phyloP scores from a whole-genome alignment of 345 rosid genomes.

The Linum usitatissimum region DNA sequence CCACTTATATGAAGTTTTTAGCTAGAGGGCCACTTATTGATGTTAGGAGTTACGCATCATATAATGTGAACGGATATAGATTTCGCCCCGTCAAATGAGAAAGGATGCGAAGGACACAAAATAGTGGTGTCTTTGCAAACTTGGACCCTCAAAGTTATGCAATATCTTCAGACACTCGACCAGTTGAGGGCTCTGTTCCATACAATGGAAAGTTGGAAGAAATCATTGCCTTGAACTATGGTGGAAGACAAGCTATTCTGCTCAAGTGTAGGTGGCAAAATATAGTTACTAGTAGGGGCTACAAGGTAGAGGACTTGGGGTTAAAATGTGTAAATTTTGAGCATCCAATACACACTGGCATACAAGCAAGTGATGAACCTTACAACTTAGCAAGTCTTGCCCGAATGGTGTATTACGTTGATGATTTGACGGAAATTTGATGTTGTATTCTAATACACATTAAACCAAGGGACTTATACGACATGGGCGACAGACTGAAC shows the following conservation, averaged over 20 bases:
- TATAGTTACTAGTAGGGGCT: not conserved
- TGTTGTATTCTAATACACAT: too few species aligned
- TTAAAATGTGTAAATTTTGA: too few species aligned
- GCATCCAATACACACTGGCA: not conserved
- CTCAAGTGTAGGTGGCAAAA: not conserved
- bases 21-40: not conserved
- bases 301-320: not conserved
- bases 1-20: too few species aligned
- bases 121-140: not conserved
- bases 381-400: too few species aligned
- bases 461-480: too few species aligned
- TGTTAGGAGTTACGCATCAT: too few species aligned
- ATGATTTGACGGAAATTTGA: too few species aligned
- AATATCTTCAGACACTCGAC: not conserved
- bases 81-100: not conserved
- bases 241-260: not conserved
- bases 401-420: too few species aligned
- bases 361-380: too few species aligned
- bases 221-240: not conserved
- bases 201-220: not conserved
- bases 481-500: too few species aligned
- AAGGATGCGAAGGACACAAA: not conserved
- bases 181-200: not conserved
- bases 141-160: not conserved
- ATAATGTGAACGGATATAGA: too few species aligned